phyloP scores from a whole-genome alignment of 2,329 filamentous ascomycete genomes.

The Dryadomyces quercivorus region DNA sequence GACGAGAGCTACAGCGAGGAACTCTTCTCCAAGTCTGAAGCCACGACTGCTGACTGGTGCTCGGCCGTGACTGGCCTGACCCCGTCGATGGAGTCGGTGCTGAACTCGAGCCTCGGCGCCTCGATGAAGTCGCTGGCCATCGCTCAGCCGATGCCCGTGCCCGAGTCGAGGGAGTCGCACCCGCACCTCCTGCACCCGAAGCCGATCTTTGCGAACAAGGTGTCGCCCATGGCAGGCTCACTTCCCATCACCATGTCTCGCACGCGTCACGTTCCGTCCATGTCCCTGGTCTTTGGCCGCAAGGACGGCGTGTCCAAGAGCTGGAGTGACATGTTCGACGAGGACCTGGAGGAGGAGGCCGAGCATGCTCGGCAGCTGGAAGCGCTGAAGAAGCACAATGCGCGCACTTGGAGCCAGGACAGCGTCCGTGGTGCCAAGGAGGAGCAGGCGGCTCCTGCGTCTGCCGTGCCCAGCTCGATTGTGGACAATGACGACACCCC shows the following conservation, averaged over 20 bases:
- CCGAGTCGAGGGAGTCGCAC: conserved; percentile 24
- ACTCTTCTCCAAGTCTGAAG: conserved; percentile 68
- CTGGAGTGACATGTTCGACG: conserved; percentile 98
- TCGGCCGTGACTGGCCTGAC: conserved; percentile 63
- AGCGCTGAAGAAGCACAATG: conserved; percentile 54
- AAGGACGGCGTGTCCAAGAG: conserved; percentile 84
- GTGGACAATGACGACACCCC: conserved; percentile 31
- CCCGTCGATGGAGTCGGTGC: conserved; percentile 69
- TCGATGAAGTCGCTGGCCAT: conserved; percentile 68
- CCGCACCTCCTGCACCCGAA: conserved; percentile 8
- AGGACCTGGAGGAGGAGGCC: conserved; percentile 65
- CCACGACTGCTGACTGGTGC: conserved; percentile 59
- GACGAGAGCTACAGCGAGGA: conserved; percentile 73
- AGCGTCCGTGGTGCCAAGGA: conserved; percentile 29
- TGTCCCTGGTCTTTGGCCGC: conserved; percentile 71
- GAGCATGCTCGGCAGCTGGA: conserved; percentile 48
- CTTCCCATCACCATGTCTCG: conserved; percentile 72
- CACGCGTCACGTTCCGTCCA: conserved; percentile 54
- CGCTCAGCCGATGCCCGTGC: conserved; percentile 27
- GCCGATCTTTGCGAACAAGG: conserved; percentile 22
- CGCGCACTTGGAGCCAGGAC: conserved; percentile 69
- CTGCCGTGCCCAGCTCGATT: conserved; percentile 10
- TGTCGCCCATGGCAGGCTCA: conserved; percentile 52
- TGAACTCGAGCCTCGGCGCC: conserved; percentile 69
- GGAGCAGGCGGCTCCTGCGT: not conserved